Percentiles rank a stretch among this genome's conserved stretches.
Conservation (phyloP, 805 yeast genomes). For the Ascoidea rubescens region DNA sequence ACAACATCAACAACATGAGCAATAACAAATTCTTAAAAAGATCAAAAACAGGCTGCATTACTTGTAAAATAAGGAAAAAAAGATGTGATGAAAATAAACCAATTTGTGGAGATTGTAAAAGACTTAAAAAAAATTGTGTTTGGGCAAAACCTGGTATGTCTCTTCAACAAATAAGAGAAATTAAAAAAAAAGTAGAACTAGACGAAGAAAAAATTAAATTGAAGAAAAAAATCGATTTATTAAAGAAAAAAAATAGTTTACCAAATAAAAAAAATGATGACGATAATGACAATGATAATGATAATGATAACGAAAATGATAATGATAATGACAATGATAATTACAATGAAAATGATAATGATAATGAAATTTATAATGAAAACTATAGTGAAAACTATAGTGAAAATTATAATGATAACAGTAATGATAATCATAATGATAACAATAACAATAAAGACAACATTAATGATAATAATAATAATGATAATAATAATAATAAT, state of each 20-base stretch:
- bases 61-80: conserved; percentile 67
- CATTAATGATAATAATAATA: too few relatives aligned
- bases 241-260: too few relatives aligned
- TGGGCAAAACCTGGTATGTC: conserved; percentile 60
- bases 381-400: background rate
- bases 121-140: conserved; percentile 48
- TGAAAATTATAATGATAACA: too few relatives aligned
- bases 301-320: too few relatives aligned
- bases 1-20: background rate
- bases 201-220: background rate
- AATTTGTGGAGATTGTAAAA: conserved; percentile 48
- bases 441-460: too few relatives aligned
- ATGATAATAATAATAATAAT: too few relatives aligned
- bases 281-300: too few relatives aligned
- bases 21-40: conserved; percentile 21
- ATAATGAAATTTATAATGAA: too few relatives aligned
- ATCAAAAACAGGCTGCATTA: conserved; percentile 61
- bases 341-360: too few relatives aligned
- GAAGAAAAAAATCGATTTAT: background rate
- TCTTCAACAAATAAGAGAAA: background rate
- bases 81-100: conserved; percentile 67
- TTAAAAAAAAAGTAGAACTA: background rate
- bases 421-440: background rate
- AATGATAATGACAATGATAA: too few relatives aligned
- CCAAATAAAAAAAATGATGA: background rate